phyloP scores from a whole-genome alignment of 176 grass and related monocot genomes.

The Chloris gayana region DNA sequence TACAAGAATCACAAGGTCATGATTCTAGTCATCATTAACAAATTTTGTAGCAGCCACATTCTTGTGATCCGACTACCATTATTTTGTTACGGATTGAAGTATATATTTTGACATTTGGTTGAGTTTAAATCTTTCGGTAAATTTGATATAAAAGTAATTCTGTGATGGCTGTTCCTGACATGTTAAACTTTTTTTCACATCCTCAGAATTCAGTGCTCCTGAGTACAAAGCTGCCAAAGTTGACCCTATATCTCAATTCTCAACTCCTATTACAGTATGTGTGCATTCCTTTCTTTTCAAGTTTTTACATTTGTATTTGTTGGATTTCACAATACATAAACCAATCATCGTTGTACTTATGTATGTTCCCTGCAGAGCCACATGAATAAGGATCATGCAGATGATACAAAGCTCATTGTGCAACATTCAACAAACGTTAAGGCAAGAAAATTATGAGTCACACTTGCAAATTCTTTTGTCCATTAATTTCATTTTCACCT shows the following conservation, averaged over 20 bases:
- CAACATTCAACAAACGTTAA: constrained; percentile 81
- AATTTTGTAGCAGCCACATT: constrained; percentile 7
- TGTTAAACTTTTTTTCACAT: constrained; percentile 28
- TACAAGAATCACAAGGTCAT: neutral
- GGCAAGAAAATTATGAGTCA: constrained; percentile 46
- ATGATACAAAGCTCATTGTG: constrained; percentile 93
- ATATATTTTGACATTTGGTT: neutral
- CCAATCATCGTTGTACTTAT: constrained; percentile 7
- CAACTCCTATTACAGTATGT: constrained; percentile 72
- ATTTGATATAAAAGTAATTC: constrained; percentile 14
- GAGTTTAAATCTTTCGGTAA: neutral
- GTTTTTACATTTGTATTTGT: neutral
- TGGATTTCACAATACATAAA: neutral
- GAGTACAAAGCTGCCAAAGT: constrained; percentile 84
- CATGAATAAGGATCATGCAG: constrained; percentile 96
- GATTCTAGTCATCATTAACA: neutral
- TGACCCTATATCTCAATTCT: constrained; percentile 92
- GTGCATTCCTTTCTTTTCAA: constrained; percentile 19
- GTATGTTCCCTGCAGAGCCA: constrained; percentile 60
- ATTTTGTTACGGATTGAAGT: neutral
- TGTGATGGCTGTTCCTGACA: constrained; percentile 10
- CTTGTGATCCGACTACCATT: constrained; percentile 6
- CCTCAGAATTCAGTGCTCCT: constrained; percentile 70
- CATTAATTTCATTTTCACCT: constrained; percentile 24
- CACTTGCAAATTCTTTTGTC: constrained; percentile 16